Percentiles rank a stretch among this genome's conserved stretches.
phyloP scores from a whole-genome alignment of 148 eudicot species.

The Mesembryanthemum crystallinum region DNA sequence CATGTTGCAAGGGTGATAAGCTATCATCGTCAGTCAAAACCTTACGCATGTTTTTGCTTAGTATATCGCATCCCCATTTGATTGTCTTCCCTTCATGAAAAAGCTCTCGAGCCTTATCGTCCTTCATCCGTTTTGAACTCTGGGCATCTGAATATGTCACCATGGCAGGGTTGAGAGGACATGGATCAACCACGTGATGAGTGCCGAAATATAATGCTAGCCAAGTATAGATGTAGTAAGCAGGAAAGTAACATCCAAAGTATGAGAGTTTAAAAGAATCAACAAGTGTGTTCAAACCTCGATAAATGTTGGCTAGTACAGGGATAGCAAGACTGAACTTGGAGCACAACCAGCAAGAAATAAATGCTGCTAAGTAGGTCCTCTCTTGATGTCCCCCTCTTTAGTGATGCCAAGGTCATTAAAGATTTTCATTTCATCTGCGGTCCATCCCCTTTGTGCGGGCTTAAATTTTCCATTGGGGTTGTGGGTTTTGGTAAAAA shows the following conservation, averaged over 20 bases:
- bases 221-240: not conserved
- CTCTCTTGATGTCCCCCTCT: no score
- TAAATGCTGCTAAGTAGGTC: no score
- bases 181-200: not conserved
- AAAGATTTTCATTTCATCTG: no score
- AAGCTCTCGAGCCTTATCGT: not conserved
- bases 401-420: no score
- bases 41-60: not conserved
- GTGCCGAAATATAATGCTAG: not conserved
- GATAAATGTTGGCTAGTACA: not conserved
- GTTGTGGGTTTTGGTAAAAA: no score
- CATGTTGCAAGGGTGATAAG: not conserved
- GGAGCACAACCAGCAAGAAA: no score
- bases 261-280: not conserved
- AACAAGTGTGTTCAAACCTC: not conserved
- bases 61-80: not conserved
- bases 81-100: not conserved
- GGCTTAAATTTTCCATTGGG: no score
- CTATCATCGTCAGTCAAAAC: not conserved
- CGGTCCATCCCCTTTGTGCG: no score
- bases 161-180: not conserved
- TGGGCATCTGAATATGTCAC: not conserved
- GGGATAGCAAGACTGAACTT: not conserved
- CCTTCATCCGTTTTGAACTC: not conserved
- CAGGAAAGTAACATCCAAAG: not conserved